These are phyloP conservation scores for Lepiota brunneoincarnata DNA, from an alignment of 768 basidiomycete genomes.

Conservation along the genomic window DNA sequence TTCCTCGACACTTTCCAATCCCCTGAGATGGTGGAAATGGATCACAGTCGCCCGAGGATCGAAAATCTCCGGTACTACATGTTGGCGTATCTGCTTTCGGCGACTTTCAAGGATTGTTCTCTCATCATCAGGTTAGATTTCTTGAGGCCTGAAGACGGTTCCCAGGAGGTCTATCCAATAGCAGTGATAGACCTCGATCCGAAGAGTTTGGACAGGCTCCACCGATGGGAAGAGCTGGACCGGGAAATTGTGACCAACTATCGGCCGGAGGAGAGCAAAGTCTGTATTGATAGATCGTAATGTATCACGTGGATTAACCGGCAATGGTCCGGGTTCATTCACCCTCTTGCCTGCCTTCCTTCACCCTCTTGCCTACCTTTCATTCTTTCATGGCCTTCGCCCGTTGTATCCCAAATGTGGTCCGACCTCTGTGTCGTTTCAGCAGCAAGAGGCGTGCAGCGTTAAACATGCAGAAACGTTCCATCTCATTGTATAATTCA, in stretches of 20 bases:
- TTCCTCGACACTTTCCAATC: constrained; percentile 58
- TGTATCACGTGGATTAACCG: constrained; percentile 10
- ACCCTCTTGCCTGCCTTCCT: not conserved
- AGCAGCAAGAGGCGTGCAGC: not conserved
- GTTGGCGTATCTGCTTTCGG: constrained; percentile 81
- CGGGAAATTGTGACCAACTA: constrained; percentile 45
- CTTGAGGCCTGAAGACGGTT: constrained; percentile 19
- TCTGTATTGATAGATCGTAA: constrained; percentile 28
- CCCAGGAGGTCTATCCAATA: constrained; percentile 28
- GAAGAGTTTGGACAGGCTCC: constrained; percentile 65
- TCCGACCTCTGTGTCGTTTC: constrained; percentile 4
- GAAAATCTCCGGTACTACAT: constrained; percentile 58
- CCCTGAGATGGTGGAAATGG: constrained; percentile 24
- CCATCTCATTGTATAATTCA: constrained; percentile 64
- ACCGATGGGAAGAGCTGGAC: constrained; percentile 75
- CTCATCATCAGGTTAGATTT: constrained; percentile 35
- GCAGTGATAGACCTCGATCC: constrained; percentile 86
- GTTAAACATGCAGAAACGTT: constrained; percentile 20
- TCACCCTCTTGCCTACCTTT: not conserved
- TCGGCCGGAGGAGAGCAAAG: constrained; percentile 19
- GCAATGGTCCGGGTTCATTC: constrained; percentile 5
- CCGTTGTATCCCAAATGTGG: constrained; percentile 1
- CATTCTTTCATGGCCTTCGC: constrained; percentile 6
- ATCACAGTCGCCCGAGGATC: constrained; percentile 36
- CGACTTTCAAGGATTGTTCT: constrained; percentile 97